Evolutionary conservation across 331 rosid species (phyloP), one percentile per base, ranked within the genome.

Genomic region (Phaseolus coccineus): DNA sequence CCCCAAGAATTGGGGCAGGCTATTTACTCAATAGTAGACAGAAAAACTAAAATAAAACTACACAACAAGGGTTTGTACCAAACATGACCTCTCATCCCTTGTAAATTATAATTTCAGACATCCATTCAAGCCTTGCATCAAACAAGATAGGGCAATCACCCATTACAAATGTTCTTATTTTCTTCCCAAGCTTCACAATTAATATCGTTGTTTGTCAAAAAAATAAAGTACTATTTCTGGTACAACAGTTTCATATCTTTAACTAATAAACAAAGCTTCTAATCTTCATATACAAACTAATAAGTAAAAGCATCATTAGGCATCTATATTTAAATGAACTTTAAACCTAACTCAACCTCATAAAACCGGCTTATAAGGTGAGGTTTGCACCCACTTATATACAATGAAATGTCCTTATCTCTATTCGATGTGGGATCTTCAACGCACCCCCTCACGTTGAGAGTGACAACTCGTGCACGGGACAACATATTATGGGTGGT

Each of bases 241-340:
- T 27, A 19, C 47, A 76, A 30, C 50, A 31, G 6, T 33, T 6
- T 33, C 46, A 62, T 3, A 14, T 31, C 31, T 30, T 14, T 13
- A 62, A 31, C 69, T 6, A 13, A 14, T 12, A 63, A 46, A 42
- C 50, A 73, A n/a, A 39, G 28, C 62, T 42, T 56, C 47, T 57
- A 77, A 66, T 40, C 22, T 47, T 69, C 58, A 27, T 69, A 44
- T 62, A 47, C 19, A 64, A 63, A 16, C 37, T 25, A 52, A 50
- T 61, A 47, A 15, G 72, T 80, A 63, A 35, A 63, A 73, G 73
- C 22, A 30, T 76, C 42, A 52, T 22, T 30, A n/a, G 33, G 62
- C 62, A 40, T 35, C 6, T 35, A 35, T n/a, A n/a, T n/a, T n/a
- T n/a, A n/a, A 19, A 19, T 19, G 22, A 19, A 19, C 22, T 19